Evolutionary conservation across 2,329 filamentous ascomycete genomes (phyloP).

Genomic region (Trichophaea hybrida): DNA sequence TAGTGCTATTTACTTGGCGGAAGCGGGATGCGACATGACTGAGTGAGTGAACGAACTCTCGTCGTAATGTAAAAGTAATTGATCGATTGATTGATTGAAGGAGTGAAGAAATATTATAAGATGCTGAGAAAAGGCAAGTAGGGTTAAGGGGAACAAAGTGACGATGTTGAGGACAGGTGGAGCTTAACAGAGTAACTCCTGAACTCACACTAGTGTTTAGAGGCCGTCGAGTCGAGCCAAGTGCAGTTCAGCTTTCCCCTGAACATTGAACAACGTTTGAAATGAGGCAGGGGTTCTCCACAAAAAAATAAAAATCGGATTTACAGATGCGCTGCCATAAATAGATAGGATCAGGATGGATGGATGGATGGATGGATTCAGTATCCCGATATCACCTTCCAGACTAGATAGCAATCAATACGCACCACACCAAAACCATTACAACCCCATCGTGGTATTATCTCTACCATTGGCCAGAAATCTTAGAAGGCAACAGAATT

Average conservation of each 20-base stretch:
- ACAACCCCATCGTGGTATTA: not conserved
- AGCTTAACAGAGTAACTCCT: not conserved
- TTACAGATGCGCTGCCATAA: not conserved
- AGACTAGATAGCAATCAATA: not conserved
- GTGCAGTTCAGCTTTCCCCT: not conserved
- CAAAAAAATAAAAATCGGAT: not conserved
- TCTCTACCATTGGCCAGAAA: not conserved
- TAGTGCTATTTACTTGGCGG: not conserved
- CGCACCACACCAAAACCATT: not conserved
- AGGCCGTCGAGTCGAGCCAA: too few species aligned
- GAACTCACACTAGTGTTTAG: not conserved
- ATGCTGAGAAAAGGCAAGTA: not conserved
- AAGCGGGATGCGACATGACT: not conserved
- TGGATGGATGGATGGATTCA: not conserved
- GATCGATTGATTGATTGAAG: not conserved
- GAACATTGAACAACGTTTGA: not conserved
- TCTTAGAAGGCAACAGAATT: not conserved
- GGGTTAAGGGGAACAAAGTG: not conserved
- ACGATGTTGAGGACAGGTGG: slow-evolving; percentile 3
- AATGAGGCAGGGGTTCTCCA: slow-evolving; percentile 6
- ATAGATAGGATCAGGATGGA: not conserved
- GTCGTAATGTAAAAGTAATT: not conserved
- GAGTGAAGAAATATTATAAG: not conserved
- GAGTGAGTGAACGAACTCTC: not conserved
- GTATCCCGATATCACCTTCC: not conserved